Evolutionary conservation across 345 rosid species (phyloP).

Genomic region (Populus simonii): DNA sequence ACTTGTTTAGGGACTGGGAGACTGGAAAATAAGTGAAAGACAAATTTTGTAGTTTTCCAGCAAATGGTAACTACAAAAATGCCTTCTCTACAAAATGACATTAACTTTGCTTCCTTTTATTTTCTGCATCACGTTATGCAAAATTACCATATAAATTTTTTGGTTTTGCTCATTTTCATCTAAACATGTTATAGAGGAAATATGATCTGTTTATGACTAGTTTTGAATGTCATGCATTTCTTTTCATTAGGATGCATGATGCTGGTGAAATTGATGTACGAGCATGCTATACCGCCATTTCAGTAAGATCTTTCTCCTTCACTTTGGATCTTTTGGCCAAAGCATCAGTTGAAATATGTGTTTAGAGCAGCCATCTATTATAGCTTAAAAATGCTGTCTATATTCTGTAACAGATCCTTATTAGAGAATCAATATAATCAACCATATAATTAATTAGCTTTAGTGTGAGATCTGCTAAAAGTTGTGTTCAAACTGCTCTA

Average conservation of each 20-base stretch:
- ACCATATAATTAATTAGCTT: background rate
- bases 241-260: slow-evolving; percentile 76
- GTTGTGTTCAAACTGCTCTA: background rate
- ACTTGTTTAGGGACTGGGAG: background rate
- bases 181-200: background rate
- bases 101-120: too few species aligned
- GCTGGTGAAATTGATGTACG: slow-evolving; percentile 94
- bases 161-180: background rate
- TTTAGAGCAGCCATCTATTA: background rate
- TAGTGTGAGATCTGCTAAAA: background rate
- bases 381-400: background rate
- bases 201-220: background rate
- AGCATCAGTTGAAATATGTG: background rate
- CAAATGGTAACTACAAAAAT: background rate
- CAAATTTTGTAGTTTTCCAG: background rate
- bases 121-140: background rate
- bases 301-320: slow-evolving; percentile 41
- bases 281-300: slow-evolving; percentile 92
- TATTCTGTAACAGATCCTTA: background rate
- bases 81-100: background rate
- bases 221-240: slow-evolving; percentile 1
- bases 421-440: background rate
- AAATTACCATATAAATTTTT: background rate
- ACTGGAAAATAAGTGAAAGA: background rate
- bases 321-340: background rate